These are phyloP conservation scores for Aphanomyces invadans DNA, from an alignment of 352 stramenopile species.

Conservation along the genomic window DNA sequence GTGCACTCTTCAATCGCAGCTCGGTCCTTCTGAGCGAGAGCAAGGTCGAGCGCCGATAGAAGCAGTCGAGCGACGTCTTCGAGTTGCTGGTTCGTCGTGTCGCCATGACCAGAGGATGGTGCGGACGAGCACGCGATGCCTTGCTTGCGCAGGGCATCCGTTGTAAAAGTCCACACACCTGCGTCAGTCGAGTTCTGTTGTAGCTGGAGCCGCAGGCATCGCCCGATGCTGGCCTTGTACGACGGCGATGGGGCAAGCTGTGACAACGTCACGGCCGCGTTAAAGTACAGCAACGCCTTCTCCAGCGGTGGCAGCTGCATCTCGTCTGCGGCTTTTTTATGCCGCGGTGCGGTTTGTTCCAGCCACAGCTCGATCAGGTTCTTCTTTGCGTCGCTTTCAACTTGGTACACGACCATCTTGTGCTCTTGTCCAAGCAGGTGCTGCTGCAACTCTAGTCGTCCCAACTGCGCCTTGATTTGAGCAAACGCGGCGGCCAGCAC, in stretches of 20 bases:
- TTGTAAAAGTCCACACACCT: neutral
- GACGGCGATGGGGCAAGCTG: neutral
- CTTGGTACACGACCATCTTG: constrained; percentile 15
- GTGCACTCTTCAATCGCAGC: constrained; percentile 36
- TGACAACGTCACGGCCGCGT: neutral
- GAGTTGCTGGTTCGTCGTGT: constrained; percentile 29
- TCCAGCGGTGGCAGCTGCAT: constrained; percentile 17
- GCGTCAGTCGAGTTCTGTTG: neutral
- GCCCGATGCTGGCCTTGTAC: neutral
- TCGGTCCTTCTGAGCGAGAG: constrained; percentile 39
- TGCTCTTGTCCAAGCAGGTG: neutral
- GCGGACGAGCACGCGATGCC: neutral
- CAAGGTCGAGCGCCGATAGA: constrained; percentile 35
- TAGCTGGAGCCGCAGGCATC: constrained; percentile 12
- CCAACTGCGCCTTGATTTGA: neutral
- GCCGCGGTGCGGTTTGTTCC: constrained; percentile 32
- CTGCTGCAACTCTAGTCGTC: neutral
- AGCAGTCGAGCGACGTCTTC: constrained; percentile 26
- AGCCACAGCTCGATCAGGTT: constrained; percentile 71
- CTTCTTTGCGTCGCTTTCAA: constrained; percentile 38
- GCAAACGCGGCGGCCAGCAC: neutral
- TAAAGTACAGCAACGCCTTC: constrained; percentile 17
- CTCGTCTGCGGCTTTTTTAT: constrained; percentile 13
- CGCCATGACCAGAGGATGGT: neutral
- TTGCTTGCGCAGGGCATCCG: constrained; percentile 15